Evolutionary conservation across 306 rosid genomes (phyloP).

Genomic region (Acacia melanoxylon): DNA sequence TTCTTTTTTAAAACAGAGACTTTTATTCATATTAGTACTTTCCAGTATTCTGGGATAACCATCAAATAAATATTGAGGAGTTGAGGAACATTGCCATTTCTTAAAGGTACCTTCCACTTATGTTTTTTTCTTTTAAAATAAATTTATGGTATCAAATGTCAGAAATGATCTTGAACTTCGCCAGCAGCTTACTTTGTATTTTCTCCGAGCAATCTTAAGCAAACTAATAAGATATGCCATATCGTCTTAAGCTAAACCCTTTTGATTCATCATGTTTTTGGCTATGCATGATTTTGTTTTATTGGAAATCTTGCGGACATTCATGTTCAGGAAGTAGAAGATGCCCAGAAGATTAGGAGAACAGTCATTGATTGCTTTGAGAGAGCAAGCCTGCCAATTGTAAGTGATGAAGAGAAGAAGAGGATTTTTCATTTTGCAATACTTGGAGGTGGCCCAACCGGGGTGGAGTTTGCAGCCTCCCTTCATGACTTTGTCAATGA

Average conservation of each 20-base stretch:
- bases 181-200: neutral
- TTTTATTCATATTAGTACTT: neutral
- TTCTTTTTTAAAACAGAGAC: neutral
- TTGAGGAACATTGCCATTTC: conserved; percentile 87
- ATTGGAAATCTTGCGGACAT: conserved; percentile 18
- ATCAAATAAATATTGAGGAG: conserved; percentile 54
- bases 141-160: too few relatives aligned
- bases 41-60: neutral
- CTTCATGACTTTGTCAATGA: conserved; percentile 97
- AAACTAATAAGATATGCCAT: neutral
- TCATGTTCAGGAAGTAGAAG: conserved; percentile 92
- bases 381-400: conserved; percentile 74
- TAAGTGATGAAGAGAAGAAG: conserved; percentile 82
- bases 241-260: neutral
- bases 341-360: conserved; percentile 94
- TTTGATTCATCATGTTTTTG: neutral
- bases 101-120: conserved; percentile 61
- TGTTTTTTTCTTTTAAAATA: neutral
- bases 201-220: neutral
- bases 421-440: conserved; percentile 96
- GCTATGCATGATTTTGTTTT: neutral
- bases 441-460: conserved; percentile 99
- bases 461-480: conserved; percentile 96
- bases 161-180: neutral
- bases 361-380: conserved; percentile 93